These are phyloP conservation scores for Cercospora zeina DNA, from an alignment of 2,329 filamentous ascomycete species.

Conservation along the genomic window DNA sequence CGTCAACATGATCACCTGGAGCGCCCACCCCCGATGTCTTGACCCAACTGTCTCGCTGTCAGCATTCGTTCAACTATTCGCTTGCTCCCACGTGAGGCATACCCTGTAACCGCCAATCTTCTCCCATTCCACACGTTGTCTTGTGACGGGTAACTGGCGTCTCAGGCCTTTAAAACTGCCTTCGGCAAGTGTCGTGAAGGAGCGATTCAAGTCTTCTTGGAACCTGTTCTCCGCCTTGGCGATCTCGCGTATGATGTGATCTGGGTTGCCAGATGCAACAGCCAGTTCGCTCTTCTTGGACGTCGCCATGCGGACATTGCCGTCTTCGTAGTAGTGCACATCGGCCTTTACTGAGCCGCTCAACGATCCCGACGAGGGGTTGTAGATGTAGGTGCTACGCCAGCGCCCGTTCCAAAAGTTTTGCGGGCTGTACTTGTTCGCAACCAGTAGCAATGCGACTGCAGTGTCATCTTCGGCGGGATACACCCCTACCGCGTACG, in stretches of 20 bases:
- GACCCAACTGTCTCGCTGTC: conserved; percentile 43
- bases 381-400: conserved; percentile 82
- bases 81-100: conserved; percentile 36
- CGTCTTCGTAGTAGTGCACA: conserved; percentile 99
- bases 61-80: conserved; percentile 18
- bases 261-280: conserved; percentile 61
- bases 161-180: conserved; percentile 92
- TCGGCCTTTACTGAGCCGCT: conserved; percentile 86
- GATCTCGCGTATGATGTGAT: conserved; percentile 75
- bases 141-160: conserved; percentile 89
- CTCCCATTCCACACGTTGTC: conserved; percentile 99
- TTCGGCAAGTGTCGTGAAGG: conserved; percentile 85
- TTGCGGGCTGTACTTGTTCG: conserved; percentile 95
- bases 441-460: conserved; percentile 79
- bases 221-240: conserved; percentile 82
- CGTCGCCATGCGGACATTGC: conserved; percentile 92
- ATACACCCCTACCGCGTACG: conserved; percentile 77
- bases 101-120: conserved; percentile 91
- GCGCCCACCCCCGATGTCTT: conserved; percentile 55
- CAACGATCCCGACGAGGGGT: conserved; percentile 66
- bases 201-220: conserved; percentile 91
- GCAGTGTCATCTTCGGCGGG: conserved; percentile 73
- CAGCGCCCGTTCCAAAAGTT: conserved; percentile 99
- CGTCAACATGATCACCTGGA: conserved; percentile 35
- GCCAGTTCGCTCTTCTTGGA: conserved; percentile 69